Conservation (phyloP, 768 basidiomycete genomes). For the Royoungia palumana region DNA sequence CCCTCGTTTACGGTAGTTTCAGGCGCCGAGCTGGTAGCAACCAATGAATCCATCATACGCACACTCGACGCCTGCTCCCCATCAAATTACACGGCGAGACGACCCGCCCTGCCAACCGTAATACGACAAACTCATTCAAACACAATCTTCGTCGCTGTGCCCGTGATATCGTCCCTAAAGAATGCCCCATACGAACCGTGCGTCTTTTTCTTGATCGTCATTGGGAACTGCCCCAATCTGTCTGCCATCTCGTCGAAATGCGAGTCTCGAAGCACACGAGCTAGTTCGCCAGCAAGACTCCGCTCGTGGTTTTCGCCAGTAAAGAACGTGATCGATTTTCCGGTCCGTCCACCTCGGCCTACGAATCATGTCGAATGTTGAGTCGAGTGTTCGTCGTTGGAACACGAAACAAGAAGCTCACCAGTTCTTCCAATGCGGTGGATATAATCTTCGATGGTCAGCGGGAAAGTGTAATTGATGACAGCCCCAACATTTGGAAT, state of each 20-base stretch:
- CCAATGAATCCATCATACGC: no score
- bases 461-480: conserved; percentile 96
- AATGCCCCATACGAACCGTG: conserved; percentile 90
- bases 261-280: conserved; percentile 84
- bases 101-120: background rate
- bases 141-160: conserved; percentile 73
- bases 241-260: conserved; percentile 70
- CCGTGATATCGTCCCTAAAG: conserved; percentile 60
- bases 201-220: conserved; percentile 96
- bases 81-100: conserved; percentile 11
- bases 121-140: conserved; percentile 42
- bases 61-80: conserved; percentile 4
- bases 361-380: conserved; percentile 17
- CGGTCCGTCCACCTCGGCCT: conserved; percentile 87
- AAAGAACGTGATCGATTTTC: conserved; percentile 95
- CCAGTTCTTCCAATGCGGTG: conserved; percentile 90
- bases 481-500: conserved; percentile 95
- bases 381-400: no score
- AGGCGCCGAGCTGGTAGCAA: background rate
- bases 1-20: conserved; percentile 8
- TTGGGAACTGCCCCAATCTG: conserved; percentile 78
- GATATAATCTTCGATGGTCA: conserved; percentile 92
- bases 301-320: conserved; percentile 88
- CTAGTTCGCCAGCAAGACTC: conserved; percentile 88
- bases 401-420: conserved; percentile 26